Base-by-base conservation (phyloP, 176 grass and related monocot genomes). In the Oryza australiensis region DNA sequence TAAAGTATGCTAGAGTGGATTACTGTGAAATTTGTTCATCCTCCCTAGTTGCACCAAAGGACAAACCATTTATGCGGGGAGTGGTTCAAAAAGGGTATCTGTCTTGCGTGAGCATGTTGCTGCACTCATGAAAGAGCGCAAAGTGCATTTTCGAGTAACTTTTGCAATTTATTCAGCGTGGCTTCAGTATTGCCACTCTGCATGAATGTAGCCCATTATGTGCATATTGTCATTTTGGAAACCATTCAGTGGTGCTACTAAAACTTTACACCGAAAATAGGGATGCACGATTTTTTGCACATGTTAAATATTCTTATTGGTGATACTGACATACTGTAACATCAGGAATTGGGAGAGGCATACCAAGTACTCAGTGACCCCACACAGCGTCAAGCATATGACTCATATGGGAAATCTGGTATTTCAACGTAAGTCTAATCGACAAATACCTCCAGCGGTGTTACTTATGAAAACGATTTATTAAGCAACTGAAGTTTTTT, bases 361-460 rank as follows among this genome's bases (percentile, higher is more conserved):
- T 95, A 95, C 71, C 90, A 95, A 86, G 93, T 95, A 37, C 60
- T 95, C n/a, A 90, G 93, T 90, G 90, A 95, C 80, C 79, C 90
- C 5, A 16, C 74, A 41, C 90, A 95, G 42, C 89, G 90, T 12
- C 51, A 95, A 42, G 82, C 79, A 12, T 95, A 95, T 75, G 79
- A 95, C 76, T 69, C 78, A 33, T 69, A 80, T 86, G 90, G 93
- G 49, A 92, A 95, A 92, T 87, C 93, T 68, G 93, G 87, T 82
- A 88, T 95, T 88, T 95, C 87, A 82, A 88, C 82, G 93, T 92
- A 92, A 79, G 87, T 83, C 41, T 22, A 30, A 46, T 68, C 60
- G 4, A 28, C 1, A 82, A 30, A 70, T 70, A 78, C 74, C 43
- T 74, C 12, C 13, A 35, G 13, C 37, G 12, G 32, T 60, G 20